Evolutionary conservation across 75 land plant species (phyloP), one percentile per base, ranked within the genome.

Genomic region (Sequoiadendron giganteum): DNA sequence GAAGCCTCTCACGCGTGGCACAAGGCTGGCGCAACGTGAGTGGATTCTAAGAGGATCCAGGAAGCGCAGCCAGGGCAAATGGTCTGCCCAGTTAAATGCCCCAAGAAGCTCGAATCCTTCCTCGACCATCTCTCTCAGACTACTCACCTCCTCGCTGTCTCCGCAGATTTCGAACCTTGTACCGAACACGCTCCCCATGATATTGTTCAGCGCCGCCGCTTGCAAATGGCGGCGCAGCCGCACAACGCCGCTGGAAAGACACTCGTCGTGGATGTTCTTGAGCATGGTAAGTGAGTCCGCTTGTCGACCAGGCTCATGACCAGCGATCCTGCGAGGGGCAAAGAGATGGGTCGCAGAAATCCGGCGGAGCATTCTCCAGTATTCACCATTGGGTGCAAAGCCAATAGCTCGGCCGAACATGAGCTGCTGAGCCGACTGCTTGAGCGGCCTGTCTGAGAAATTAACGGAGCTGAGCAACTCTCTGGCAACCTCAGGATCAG

Each of bases 101-200:
- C 99, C 99, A 3, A 97, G 85, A 2, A 95, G 86, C 18, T 95
- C 94, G 73, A 95, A 96, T 3, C 97, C 96, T 90, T 96, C 95
- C 0, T 92, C 90, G 3, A 97, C 96, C 90, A 97, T 85, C 19
- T 52, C 84, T 30, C 86, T 14, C 39, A 97, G 83, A 88, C 89
- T 88, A 1, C 30, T 85, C n/a, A 84, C 90, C 48, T 92, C 94
- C n/a, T 65, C 76, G 14, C 45, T 58, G 15, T 39, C 72, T 6
- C 85, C 1, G 28, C 70, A 84, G 21, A 91, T 85, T 65, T 83
- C 70, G 87, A 92, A 95, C 14, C 88, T 84, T 40, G 87, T 78
- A 2, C 99, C 99, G 55, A 97, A 96, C 1, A 97, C 95, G 1
- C 91, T 90, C 14, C 90, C 78, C 96, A 96, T 96, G 88, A 97